Conservation (phyloP, 2,329 filamentous ascomycete genomes). For the Botrytis deweyae region DNA sequence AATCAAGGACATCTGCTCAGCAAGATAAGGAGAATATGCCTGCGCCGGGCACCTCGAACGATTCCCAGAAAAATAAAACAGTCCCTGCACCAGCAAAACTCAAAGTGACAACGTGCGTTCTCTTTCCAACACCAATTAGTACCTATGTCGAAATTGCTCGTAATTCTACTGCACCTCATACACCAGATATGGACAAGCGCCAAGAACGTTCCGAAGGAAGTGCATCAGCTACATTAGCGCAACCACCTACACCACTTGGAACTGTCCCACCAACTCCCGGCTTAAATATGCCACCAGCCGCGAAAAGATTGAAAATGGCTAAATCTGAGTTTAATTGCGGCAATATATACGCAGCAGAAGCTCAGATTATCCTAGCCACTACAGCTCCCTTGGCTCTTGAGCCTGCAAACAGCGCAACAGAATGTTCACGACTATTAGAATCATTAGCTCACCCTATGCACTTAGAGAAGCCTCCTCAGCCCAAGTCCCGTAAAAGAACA, state of each 20-base stretch:
- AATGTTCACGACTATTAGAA: conserved; percentile 70
- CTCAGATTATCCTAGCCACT: conserved; percentile 71
- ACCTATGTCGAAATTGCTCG: conserved; percentile 73
- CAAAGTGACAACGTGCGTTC: conserved; percentile 72
- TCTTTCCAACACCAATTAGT: conserved; percentile 79
- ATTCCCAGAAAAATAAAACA: conserved; percentile 47
- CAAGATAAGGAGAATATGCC: conserved; percentile 61
- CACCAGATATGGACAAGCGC: conserved; percentile 59
- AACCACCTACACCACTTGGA: conserved; percentile 64
- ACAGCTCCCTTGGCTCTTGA: conserved; percentile 75
- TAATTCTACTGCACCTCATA: conserved; percentile 46
- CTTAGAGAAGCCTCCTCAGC: conserved; percentile 71
- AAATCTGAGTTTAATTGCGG: conserved; percentile 74
- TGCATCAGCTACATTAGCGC: conserved; percentile 43
- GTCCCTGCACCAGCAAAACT: conserved; percentile 52
- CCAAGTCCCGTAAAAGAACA: conserved; percentile 89
- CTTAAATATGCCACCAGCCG: conserved; percentile 55
- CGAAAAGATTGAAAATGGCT: conserved; percentile 68
- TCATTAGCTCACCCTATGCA: conserved; percentile 75
- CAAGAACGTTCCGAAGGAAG: conserved; percentile 42
- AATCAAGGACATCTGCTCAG: conserved; percentile 40
- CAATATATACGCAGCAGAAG: conserved; percentile 73
- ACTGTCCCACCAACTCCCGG: conserved; percentile 60
- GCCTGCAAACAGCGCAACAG: conserved; percentile 66
- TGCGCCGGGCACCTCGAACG: conserved; percentile 49